Conservation (phyloP, 768 basidiomycete genomes). For the Exsudoporus frostii region DNA sequence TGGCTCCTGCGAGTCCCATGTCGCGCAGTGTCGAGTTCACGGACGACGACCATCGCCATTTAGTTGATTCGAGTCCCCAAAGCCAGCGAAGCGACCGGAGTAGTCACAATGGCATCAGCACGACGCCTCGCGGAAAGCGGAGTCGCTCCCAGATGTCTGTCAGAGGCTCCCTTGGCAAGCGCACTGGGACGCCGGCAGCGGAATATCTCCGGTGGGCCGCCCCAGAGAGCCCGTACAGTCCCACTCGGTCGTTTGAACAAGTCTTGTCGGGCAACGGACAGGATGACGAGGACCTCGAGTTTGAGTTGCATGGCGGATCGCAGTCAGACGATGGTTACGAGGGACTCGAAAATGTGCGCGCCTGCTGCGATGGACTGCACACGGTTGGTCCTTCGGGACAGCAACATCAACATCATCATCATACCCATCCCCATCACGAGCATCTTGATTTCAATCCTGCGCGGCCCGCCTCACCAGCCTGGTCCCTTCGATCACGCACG, state of each 20-base stretch:
- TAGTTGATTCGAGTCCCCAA: constrained; percentile 57
- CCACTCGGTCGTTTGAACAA: constrained; percentile 64
- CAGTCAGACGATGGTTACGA: constrained; percentile 81
- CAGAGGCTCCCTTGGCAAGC: constrained; percentile 74
- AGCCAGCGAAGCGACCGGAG: constrained; percentile 73
- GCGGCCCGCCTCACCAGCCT: constrained; percentile 76
- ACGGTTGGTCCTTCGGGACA: constrained; percentile 69
- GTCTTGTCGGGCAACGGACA: constrained; percentile 33
- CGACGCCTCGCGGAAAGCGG: constrained; percentile 73
- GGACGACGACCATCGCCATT: constrained; percentile 51
- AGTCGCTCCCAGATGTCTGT: constrained; percentile 76
- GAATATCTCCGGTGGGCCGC: constrained; percentile 84
- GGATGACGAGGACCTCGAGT: constrained; percentile 69
- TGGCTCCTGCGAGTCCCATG: constrained; percentile 47
- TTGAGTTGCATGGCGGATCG: constrained; percentile 76
- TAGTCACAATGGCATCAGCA: constrained; percentile 57
- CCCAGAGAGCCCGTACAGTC: constrained; percentile 76
- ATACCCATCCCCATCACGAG: constrained; percentile 52
- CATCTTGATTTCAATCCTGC: constrained; percentile 51
- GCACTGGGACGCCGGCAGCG: constrained; percentile 85
- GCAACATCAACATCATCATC: constrained; percentile 56
- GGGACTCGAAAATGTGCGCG: constrained; percentile 92
- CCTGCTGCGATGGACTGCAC: constrained; percentile 85
- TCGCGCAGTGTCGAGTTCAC: constrained; percentile 41
- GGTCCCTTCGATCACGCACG: constrained; percentile 80